A percentile compares a stretch with the other conserved stretches of the same genome.
These are phyloP conservation scores for Starmerella sirachaensis DNA, from an alignment of 805 yeast genomes.

Conservation along the genomic window DNA sequence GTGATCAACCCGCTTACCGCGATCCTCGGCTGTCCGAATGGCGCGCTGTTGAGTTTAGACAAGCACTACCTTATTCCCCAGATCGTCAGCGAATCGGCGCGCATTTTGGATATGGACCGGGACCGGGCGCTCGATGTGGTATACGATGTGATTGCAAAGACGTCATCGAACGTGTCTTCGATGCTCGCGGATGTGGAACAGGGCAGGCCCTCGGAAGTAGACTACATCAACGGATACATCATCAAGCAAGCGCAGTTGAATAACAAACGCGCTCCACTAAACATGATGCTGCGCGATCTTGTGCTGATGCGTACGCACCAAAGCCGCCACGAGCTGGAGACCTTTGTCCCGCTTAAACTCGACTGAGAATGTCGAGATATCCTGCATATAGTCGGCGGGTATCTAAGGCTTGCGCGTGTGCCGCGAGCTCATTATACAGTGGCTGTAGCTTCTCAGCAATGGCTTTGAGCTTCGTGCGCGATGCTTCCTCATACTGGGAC, in stretches of 20 bases:
- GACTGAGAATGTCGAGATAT: conserved; percentile 3
- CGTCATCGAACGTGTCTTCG: conserved; percentile 52
- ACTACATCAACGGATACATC: conserved; percentile 73
- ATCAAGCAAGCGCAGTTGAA: conserved; percentile 41
- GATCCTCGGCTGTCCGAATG: conserved; percentile 63
- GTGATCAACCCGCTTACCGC: conserved; percentile 81
- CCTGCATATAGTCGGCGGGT: conserved; percentile 2
- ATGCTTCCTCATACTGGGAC: not conserved
- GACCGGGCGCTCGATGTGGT: conserved; percentile 31
- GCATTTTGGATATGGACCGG: conserved; percentile 25
- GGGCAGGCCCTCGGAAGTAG: conserved; percentile 58
- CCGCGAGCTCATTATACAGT: not conserved
- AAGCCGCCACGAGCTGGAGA: conserved; percentile 11
- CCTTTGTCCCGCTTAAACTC: conserved; percentile 9
- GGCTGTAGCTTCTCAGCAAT: not conserved
- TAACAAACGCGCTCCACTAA: conserved; percentile 35
- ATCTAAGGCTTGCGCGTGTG: no score
- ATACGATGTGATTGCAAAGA: conserved; percentile 33
- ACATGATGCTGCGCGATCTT: conserved; percentile 36
- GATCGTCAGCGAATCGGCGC: conserved; percentile 38
- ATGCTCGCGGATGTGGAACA: conserved; percentile 57
- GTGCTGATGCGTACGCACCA: conserved; percentile 29
- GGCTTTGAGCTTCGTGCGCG: not conserved
- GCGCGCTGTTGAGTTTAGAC: conserved; percentile 44
- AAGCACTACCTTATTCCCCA: conserved; percentile 30